Conservation (phyloP, 1,284 basidiomycete genomes). For the Ceratobasidium sp. region DNA sequence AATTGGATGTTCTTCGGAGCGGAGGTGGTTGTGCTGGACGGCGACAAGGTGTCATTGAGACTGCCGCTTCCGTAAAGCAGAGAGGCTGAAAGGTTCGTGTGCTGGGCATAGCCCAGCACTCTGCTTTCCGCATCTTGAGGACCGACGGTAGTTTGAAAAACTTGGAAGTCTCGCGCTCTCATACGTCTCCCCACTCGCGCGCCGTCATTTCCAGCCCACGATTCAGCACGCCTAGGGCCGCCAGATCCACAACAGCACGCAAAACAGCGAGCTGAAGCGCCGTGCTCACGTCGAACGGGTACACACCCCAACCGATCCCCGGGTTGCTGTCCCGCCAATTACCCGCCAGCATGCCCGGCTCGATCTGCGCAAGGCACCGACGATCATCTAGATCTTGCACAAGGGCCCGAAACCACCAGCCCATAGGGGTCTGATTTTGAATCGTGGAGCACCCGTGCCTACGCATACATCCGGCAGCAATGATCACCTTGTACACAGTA, state of each 20-base stretch:
- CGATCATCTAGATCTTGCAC: constrained; percentile 52
- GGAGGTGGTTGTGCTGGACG: neutral
- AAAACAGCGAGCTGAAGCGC: constrained; percentile 63
- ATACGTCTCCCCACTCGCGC: constrained; percentile 53
- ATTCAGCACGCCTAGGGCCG: constrained; percentile 55
- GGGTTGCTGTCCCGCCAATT: constrained; percentile 65
- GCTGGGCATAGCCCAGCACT: constrained; percentile 58
- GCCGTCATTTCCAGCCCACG: constrained; percentile 55
- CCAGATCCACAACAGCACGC: constrained; percentile 58
- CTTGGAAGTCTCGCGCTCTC: constrained; percentile 58
- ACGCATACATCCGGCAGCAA: neutral
- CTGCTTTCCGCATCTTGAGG: constrained; percentile 53
- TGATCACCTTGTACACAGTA: too few species aligned
- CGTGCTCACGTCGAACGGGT: constrained; percentile 63
- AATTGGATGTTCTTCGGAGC: constrained; percentile 41
- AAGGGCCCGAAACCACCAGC: constrained; percentile 57
- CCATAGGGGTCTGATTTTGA: too few species aligned
- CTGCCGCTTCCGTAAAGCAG: constrained; percentile 52
- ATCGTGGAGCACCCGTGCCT: too few species aligned
- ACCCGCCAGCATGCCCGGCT: constrained; percentile 57
- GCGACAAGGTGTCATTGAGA: constrained; percentile 46
- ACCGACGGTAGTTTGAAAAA: constrained; percentile 60
- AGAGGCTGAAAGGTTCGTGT: constrained; percentile 55
- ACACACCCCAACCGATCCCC: constrained; percentile 61
- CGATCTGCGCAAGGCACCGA: constrained; percentile 54